Percentiles rank a stretch among this genome's conserved stretches.
phyloP scores from a whole-genome alignment of 2,329 filamentous ascomycete genomes.

The Phaeoacremonium minimum region DNA sequence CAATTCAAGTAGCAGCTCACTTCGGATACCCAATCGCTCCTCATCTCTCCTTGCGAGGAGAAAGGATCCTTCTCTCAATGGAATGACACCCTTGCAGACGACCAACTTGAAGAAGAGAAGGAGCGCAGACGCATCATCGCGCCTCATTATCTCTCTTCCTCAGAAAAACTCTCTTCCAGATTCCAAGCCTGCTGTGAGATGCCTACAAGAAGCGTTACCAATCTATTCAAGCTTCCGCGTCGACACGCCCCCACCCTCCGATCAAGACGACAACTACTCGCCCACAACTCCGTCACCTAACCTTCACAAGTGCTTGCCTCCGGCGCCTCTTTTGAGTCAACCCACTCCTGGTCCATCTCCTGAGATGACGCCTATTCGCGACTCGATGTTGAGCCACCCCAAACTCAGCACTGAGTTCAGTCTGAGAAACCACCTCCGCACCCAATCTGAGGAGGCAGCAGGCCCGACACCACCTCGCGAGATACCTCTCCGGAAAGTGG shows the following conservation, averaged over 20 bases:
- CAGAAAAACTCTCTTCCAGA: constrained; percentile 15
- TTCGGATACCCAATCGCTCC: constrained; percentile 11
- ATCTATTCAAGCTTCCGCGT: constrained; percentile 9
- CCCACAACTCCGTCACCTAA: constrained; percentile 5
- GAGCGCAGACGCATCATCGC: constrained; percentile 1
- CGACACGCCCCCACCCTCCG: constrained; percentile 12
- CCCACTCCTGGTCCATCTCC: constrained; percentile 10
- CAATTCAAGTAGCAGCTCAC: constrained; percentile 5
- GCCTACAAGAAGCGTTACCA: constrained; percentile 10
- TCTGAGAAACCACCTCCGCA: neutral
- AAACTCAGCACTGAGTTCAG: constrained; percentile 6
- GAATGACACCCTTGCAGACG: constrained; percentile 7
- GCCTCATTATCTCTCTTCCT: neutral
- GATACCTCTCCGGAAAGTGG: constrained; percentile 9
- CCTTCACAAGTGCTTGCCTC: neutral
- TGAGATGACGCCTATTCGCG: constrained; percentile 9
- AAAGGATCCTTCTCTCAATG: constrained; percentile 10
- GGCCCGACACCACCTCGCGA: too few relatives aligned
- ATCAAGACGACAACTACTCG: constrained; percentile 11
- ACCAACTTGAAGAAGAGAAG: constrained; percentile 3
- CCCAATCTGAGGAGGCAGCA: constrained; percentile 6
- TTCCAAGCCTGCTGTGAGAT: constrained; percentile 5
- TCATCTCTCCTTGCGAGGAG: constrained; percentile 13
- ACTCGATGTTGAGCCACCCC: constrained; percentile 7
- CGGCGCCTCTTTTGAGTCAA: constrained; percentile 1